These are phyloP conservation scores for Grosmannia huntii DNA, from an alignment of 2,329 filamentous ascomycete genomes.

Conservation along the genomic window DNA sequence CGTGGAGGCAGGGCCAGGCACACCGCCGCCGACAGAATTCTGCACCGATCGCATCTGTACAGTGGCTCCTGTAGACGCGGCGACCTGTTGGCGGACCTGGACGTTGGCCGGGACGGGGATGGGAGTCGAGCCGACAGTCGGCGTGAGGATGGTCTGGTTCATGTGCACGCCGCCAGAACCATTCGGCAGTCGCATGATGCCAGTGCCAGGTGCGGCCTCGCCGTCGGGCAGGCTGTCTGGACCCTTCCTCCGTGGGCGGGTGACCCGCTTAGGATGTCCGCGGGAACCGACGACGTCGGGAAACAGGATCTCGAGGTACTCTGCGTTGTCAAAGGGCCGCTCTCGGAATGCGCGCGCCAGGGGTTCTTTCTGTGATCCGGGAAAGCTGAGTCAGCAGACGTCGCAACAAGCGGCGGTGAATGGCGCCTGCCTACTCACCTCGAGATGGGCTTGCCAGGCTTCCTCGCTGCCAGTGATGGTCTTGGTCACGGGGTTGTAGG, in stretches of 20 bases:
- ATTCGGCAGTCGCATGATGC: constrained; percentile 30
- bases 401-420: background rate
- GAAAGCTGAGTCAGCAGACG: background rate
- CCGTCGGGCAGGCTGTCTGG: constrained; percentile 28
- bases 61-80: background rate
- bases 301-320: constrained; percentile 48
- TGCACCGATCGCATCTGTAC: background rate
- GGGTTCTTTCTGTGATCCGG: constrained; percentile 36
- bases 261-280: constrained; percentile 45
- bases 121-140: constrained; percentile 13
- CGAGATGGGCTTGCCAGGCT: constrained; percentile 43
- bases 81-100: constrained; percentile 6
- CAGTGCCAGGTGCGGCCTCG: constrained; percentile 34
- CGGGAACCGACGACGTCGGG: constrained; percentile 47
- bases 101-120: constrained; percentile 8
- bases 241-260: constrained; percentile 38
- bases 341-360: constrained; percentile 43
- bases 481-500: constrained; percentile 35
- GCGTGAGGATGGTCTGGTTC: constrained; percentile 4
- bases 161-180: constrained; percentile 7
- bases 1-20: background rate
- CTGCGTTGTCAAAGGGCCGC: constrained; percentile 46
- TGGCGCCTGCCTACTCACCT: constrained; percentile 31
- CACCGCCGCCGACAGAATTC: background rate
- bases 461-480: constrained; percentile 44